These are phyloP conservation scores for Forsythia suspensa DNA, from an alignment of 257 asterid species.

Conservation along the genomic window DNA sequence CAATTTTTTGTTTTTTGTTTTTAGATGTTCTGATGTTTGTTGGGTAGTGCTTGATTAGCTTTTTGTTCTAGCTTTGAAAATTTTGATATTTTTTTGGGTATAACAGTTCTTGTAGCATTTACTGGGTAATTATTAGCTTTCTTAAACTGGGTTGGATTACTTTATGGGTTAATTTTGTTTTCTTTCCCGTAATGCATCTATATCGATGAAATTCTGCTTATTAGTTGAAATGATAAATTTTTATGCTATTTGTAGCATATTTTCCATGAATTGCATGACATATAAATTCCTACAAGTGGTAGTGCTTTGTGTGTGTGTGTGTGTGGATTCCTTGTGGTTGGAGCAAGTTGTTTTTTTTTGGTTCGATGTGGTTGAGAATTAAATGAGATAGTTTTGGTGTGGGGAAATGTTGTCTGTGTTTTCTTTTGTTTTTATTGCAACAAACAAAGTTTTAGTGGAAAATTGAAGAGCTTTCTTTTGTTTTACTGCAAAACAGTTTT, in stretches of 20 bases:
- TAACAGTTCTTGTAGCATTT: not conserved
- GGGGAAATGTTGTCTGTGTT: slow-evolving; percentile 12
- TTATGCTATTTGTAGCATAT: slow-evolving; percentile 2
- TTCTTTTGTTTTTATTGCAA: not conserved
- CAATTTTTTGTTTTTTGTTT: not conserved
- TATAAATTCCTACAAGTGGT: slow-evolving; percentile 9
- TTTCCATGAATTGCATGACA: not conserved
- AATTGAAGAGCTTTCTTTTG: slow-evolving; percentile 31
- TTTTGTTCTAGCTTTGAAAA: not conserved
- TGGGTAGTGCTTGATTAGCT: not conserved
- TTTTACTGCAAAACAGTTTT: slow-evolving; percentile 18
- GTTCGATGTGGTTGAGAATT: slow-evolving; percentile 13
- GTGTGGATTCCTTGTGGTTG: not conserved
- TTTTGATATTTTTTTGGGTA: not conserved
- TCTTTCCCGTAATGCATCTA: not conserved
- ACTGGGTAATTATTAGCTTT: not conserved
- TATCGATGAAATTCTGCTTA: not conserved
- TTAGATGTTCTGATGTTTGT: not conserved
- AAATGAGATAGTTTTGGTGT: slow-evolving; percentile 13
- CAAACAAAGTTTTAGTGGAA: slow-evolving; percentile 38
- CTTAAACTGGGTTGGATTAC: not conserved
- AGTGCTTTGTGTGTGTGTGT: not conserved
- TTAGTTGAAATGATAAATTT: not conserved
- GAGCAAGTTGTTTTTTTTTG: slow-evolving; percentile 6
- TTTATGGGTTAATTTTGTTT: not conserved